phyloP scores from a whole-genome alignment of 306 rosid genomes.

The Biancaea sappan region DNA sequence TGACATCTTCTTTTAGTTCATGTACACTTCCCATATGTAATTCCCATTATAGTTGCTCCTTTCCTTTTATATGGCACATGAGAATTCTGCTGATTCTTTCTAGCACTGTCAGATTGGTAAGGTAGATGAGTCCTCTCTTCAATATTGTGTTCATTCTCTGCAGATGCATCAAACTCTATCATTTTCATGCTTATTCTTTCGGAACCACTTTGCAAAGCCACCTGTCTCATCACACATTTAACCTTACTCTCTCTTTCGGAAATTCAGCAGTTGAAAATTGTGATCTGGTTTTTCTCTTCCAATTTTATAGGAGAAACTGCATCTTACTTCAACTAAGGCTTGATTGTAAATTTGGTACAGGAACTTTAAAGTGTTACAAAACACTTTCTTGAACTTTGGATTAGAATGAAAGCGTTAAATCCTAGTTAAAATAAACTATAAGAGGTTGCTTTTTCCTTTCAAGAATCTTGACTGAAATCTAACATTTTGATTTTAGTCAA shows the following conservation, averaged over 20 bases:
- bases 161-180: constrained; percentile 19
- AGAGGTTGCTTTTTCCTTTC: neutral
- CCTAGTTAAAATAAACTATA: neutral
- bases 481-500: neutral
- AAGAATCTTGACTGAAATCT: neutral
- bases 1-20: constrained; percentile 37
- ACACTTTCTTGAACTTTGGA: neutral
- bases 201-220: constrained; percentile 24
- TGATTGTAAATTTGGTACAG: too few species aligned
- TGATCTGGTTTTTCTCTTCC: constrained; percentile 22
- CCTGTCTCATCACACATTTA: constrained; percentile 1
- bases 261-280: constrained; percentile 34
- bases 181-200: constrained; percentile 15
- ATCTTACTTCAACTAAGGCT: neutral
- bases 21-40: constrained; percentile 8
- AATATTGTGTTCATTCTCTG: constrained; percentile 25
- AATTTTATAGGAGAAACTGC: neutral
- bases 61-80: constrained; percentile 6
- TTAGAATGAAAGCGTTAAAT: too few species aligned
- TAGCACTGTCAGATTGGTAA: neutral
- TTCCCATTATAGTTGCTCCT: constrained; percentile 26
- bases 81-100: too few species aligned
- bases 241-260: constrained; percentile 14
- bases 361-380: too few species aligned
- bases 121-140: constrained; percentile 36